Base-by-base conservation (phyloP, 345 rosid genomes). In the Raphanus raphanistrum region DNA sequence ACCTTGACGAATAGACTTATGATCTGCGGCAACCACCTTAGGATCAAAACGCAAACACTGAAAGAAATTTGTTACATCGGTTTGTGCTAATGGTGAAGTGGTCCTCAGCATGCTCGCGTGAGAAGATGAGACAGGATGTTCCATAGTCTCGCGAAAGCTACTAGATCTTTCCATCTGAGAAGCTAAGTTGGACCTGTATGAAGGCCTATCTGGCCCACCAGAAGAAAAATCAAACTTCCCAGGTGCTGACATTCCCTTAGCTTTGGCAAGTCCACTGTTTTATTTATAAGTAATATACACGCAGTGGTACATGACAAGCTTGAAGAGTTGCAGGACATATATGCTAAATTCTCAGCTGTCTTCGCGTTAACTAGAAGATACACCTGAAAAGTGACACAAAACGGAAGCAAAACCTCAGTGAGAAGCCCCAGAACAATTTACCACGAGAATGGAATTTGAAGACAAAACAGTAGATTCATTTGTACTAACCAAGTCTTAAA, bases 201-300 rank as follows among this genome's bases (percentile, higher is more conserved):
- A 61, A 62, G 90, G 87, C 87, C 92, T 91, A 83, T 92, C 97
- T 15, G 89, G 90, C 79, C 94, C 90, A 84, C 87, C 87, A 82
- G 97, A 90, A 81, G 98, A 85, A 82, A 78, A 82, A 80, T 90
- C 99, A 71, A 88, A 88, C 87, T 90, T 92, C 84, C 92, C 90
- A 79, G 98, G 86, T 79, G 88, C 88, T 66, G 97, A 88, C 94
- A 88, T 88, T 79, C 85, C 84, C 87, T 85, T 83, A 84, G 80
- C 79, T 82, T 84, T 64, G 76, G 79, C 66, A 71, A 87, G 82
- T 82, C 83, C 82, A 76, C 84, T 78, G 75, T 78, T 71, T 87
- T 74, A 68, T 38, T 57, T 81, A 85, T 79, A 77, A 82, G 77
- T 78, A 87, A 80, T 79, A 81, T 71, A 84, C 81, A 82, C 77